phyloP scores from a whole-genome alignment of 495 filamentous ascomycete species.

The Penicillium subrubescens region DNA sequence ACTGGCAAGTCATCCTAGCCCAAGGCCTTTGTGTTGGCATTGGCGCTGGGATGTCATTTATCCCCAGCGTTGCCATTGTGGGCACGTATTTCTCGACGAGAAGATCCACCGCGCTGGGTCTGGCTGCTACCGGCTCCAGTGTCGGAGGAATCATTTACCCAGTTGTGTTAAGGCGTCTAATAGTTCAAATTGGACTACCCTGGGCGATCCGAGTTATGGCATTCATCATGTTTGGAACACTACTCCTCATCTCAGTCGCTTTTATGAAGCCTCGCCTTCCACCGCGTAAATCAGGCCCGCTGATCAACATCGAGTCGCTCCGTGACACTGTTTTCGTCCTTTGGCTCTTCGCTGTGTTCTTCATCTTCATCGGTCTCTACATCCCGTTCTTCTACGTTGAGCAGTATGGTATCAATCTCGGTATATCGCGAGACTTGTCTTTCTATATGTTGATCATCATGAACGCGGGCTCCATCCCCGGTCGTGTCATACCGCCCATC shows the following conservation, averaged over 20 bases:
- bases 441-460: constrained; percentile 66
- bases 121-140: constrained; percentile 21
- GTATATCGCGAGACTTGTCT: constrained; percentile 56
- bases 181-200: constrained; percentile 51
- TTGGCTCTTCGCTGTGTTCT: constrained; percentile 28
- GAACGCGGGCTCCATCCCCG: constrained; percentile 55
- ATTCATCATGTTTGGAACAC: background rate
- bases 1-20: constrained; percentile 32
- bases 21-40: constrained; percentile 26
- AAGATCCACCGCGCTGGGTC: constrained; percentile 55
- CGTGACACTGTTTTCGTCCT: background rate
- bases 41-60: constrained; percentile 14
- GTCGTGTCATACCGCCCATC: constrained; percentile 57
- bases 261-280: constrained; percentile 46
- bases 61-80: constrained; percentile 23
- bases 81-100: constrained; percentile 42
- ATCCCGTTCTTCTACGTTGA: constrained; percentile 69
- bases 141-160: constrained; percentile 33
- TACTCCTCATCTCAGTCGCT: constrained; percentile 6
- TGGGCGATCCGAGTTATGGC: constrained; percentile 59
- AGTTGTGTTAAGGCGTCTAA: constrained; percentile 37
- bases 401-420: constrained; percentile 52
- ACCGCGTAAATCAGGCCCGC: constrained; percentile 17
- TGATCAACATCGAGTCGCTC: background rate
- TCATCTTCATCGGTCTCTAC: constrained; percentile 69